phyloP scores from a whole-genome alignment of 257 asterid species.

The Rehmannia glutinosa region DNA sequence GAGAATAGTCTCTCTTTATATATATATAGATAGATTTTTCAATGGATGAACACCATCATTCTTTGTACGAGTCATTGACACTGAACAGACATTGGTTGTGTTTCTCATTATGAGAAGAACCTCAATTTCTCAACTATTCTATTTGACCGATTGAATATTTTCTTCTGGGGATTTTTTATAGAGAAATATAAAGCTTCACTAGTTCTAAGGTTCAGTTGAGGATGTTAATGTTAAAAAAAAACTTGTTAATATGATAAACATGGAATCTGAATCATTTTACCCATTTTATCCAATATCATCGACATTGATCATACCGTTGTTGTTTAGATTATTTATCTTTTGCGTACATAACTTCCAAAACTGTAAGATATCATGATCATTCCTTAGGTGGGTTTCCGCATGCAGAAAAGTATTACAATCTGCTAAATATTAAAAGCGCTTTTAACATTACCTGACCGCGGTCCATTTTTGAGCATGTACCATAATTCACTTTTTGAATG shows the following conservation, averaged over 20 bases:
- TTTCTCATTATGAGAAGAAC: neutral
- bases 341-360: neutral
- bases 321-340: neutral
- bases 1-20: too few relatives aligned
- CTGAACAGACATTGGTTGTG: neutral
- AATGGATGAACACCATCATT: neutral
- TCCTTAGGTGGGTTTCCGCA: neutral
- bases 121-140: neutral
- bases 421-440: neutral
- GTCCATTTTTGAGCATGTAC: neutral
- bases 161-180: neutral
- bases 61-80: neutral
- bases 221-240: neutral
- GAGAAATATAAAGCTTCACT: neutral
- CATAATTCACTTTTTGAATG: neutral
- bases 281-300: neutral
- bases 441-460: neutral
- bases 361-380: neutral
- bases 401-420: neutral
- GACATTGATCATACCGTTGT: neutral
- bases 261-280: neutral
- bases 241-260: too few relatives aligned
- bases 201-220: neutral
- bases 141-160: neutral
- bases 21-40: too few relatives aligned